Conservation (phyloP, 108 stramenopile species). For the Craspedostauros australis region DNA sequence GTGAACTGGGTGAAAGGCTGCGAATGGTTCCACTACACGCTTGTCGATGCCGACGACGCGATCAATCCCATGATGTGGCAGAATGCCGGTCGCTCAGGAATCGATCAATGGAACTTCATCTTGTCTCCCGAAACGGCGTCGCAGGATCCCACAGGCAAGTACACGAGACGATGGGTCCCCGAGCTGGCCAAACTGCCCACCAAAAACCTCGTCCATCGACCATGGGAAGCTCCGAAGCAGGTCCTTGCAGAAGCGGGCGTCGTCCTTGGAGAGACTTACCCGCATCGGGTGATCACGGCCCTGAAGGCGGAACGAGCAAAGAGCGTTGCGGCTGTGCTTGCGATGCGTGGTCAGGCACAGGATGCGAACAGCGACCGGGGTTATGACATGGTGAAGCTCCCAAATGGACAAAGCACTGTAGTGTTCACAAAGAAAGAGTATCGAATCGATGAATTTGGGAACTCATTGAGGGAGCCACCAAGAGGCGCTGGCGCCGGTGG, state of each 20-base stretch:
- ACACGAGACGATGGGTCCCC: conserved; percentile 32
- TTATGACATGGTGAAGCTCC: conserved; percentile 28
- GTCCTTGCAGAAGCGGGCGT: conserved; percentile 13
- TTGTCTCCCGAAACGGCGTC: conserved; percentile 30
- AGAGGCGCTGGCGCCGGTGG: no score
- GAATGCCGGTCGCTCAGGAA: conserved; percentile 36
- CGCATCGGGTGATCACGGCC: conserved; percentile 19
- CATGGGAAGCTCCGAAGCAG: conserved; percentile 24
- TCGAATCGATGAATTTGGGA: conserved; percentile 18
- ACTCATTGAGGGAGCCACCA: no score
- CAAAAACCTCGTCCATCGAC: conserved; percentile 19
- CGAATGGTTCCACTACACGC: conserved; percentile 50
- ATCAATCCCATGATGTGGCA: conserved; percentile 60
- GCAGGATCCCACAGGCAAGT: conserved; percentile 34
- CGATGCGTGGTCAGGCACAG: conserved; percentile 21
- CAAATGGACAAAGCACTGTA: conserved; percentile 20
- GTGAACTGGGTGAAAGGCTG: conserved; percentile 39
- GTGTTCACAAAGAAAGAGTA: conserved; percentile 42
- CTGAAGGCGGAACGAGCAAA: conserved; percentile 19
- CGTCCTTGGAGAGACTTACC: conserved; percentile 22
- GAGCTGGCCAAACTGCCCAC: conserved; percentile 21
- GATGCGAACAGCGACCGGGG: conserved; percentile 16
- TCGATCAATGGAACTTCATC: conserved; percentile 44
- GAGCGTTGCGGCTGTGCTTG: conserved; percentile 21
- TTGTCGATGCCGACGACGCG: conserved; percentile 46